Base-by-base conservation (phyloP, 495 filamentous ascomycete genomes). In the Xylaria nigripes region DNA sequence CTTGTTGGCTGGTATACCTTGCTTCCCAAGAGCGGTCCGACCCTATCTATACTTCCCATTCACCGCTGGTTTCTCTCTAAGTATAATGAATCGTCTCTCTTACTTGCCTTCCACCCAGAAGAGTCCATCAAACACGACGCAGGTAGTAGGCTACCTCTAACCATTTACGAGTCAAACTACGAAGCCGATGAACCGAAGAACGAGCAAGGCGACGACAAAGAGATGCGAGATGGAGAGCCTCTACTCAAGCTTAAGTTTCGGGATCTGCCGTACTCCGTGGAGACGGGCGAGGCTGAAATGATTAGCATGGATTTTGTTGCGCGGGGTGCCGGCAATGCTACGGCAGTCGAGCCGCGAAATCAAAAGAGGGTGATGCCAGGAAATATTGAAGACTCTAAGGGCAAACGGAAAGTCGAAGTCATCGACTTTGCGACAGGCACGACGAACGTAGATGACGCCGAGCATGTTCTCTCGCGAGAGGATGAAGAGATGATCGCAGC, bases 201-300 rank as follows among this genome's bases (percentile, higher is more conserved):
- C n/a, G 65, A 79, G 7, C 72, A 76, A 54, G 80, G 78, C 34
- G 80, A 79, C 21, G 82, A 85, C 57, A 81, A 83, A 61, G 77
- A 79, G 30, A 90, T 94, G 85, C 83, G 87, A 54, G 88, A 90
- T 59, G 80, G 80, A 38, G 83, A 86, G 52, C 75, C 65, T 0
- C 54, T 78, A 24, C 63, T 81, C 45, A 78, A 74, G 10, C 75
- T 95, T 21, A 81, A 80, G 55, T 97, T 96, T 72, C 80, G 86
- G 22, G 87, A 92, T 64, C 67, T 96, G 27, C 83, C 85, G 16
- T 96, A 92, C 66, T 81, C 83, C 0, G 82, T 96, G 16, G 93
- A 99, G 67, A 96, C 90, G 0, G 88, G 87, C 15, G 90, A 97
- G 68, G 87, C 93, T 7, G 94, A 99, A 72, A 96, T 97, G 90